Percentiles rank a stretch among this genome's conserved stretches.
phyloP scores from a whole-genome alignment of 2,329 filamentous ascomycete genomes.

The Tolypocladium tropicale region DNA sequence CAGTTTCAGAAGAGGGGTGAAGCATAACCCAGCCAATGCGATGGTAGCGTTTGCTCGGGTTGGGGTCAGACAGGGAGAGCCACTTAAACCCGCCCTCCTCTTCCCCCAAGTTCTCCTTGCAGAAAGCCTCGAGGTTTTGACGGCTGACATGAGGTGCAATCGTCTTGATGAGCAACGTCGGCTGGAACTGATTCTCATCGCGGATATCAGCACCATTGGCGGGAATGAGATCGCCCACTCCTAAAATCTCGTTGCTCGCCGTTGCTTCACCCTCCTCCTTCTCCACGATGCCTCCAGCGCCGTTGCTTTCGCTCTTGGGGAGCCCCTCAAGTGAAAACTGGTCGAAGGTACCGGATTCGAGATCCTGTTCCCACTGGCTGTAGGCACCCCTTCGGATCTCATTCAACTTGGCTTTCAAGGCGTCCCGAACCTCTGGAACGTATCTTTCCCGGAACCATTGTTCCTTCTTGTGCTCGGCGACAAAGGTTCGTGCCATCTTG shows the following conservation, averaged over 20 bases:
- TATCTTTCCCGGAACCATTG: constrained; percentile 99
- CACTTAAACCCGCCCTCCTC: constrained; percentile 89
- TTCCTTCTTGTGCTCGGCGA: constrained; percentile 84
- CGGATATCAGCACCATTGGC: constrained; percentile 75
- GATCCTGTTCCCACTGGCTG: constrained; percentile 78
- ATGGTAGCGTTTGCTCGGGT: constrained; percentile 93
- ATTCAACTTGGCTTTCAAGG: constrained; percentile 64
- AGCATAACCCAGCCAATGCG: constrained; percentile 98
- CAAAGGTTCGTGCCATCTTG: constrained; percentile 81
- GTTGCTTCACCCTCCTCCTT: constrained; percentile 94
- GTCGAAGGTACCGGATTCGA: constrained; percentile 79
- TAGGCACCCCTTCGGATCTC: constrained; percentile 72
- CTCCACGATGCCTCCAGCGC: constrained; percentile 72
- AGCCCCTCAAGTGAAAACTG: constrained; percentile 91
- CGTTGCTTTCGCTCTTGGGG: constrained; percentile 86
- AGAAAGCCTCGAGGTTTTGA: constrained; percentile 86
- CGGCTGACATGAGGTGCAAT: constrained; percentile 94
- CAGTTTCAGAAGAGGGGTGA: constrained; percentile 63
- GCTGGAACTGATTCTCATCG: constrained; percentile 80
- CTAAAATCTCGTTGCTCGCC: constrained; percentile 82
- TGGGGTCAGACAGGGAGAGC: constrained; percentile 91
- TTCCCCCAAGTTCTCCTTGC: constrained; percentile 87
- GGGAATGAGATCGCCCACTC: constrained; percentile 83
- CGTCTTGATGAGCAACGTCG: constrained; percentile 93
- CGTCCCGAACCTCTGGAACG: constrained; percentile 68